Conservation (phyloP, 441 rosid genomes). For the Corymbia citriodora region DNA sequence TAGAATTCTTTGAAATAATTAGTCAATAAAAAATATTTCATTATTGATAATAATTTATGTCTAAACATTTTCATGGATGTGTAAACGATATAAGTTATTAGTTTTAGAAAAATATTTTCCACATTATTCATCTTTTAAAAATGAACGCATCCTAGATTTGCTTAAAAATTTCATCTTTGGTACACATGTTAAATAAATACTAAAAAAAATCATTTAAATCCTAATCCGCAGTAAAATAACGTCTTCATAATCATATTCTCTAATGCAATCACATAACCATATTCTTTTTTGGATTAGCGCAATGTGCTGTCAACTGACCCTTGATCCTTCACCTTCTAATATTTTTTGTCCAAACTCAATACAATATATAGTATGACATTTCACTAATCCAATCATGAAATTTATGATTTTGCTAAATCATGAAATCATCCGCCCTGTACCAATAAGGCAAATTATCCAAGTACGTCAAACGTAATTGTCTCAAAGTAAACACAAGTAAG, state of each 20-base stretch:
- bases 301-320: neutral
- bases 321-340: neutral
- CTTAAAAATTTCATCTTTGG: too few relatives aligned
- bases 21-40: neutral
- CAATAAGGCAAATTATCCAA: neutral
- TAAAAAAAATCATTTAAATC: neutral
- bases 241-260: neutral
- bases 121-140: too few relatives aligned
- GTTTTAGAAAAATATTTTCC: too few relatives aligned
- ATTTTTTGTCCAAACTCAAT: neutral
- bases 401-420: neutral
- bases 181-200: neutral
- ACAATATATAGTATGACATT: neutral
- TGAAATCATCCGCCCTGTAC: neutral
- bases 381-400: neutral
- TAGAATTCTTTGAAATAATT: neutral
- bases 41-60: neutral
- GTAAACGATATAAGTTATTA: neutral
- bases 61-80: accelerated
- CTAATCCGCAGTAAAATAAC: neutral
- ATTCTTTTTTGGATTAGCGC: neutral
- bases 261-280: neutral
- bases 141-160: too few relatives aligned
- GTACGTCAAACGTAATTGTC: neutral
- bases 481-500: neutral